Evolutionary conservation across 805 yeast species (phyloP).

Genomic region (Starmerella scarabaei): DNA sequence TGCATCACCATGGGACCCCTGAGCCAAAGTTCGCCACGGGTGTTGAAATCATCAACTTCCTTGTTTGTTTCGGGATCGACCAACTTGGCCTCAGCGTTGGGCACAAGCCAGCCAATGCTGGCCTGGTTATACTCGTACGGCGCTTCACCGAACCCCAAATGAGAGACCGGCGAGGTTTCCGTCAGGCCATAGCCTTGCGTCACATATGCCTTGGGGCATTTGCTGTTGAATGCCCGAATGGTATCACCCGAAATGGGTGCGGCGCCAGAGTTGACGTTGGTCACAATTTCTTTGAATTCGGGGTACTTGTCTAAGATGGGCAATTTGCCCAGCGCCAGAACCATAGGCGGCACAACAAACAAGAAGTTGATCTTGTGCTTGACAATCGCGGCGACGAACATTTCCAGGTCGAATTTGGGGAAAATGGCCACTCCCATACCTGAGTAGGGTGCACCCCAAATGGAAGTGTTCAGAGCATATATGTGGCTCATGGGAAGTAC

Average conservation of each 20-base stretch:
- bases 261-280: constrained; percentile 31
- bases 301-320: constrained; percentile 33
- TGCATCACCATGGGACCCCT: constrained; percentile 45
- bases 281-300: constrained; percentile 32
- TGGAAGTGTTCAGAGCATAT: constrained; percentile 26
- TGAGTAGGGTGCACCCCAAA: constrained; percentile 18
- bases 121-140: constrained; percentile 33
- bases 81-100: constrained; percentile 40
- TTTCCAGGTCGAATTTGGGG: constrained; percentile 27
- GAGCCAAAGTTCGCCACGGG: constrained; percentile 42
- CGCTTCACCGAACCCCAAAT: constrained; percentile 29
- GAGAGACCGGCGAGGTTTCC: constrained; percentile 48
- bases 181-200: constrained; percentile 37
- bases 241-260: constrained; percentile 31
- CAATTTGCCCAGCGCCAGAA: constrained; percentile 34
- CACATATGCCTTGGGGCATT: constrained; percentile 12
- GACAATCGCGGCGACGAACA: constrained; percentile 22
- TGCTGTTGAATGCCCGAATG: constrained; percentile 8
- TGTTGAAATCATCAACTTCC: constrained; percentile 38
- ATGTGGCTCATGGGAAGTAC: constrained; percentile 27
- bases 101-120: constrained; percentile 33
- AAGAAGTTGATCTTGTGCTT: constrained; percentile 30
- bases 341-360: constrained; percentile 33
- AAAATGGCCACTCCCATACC: constrained; percentile 22
- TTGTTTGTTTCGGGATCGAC: constrained; percentile 29